A percentile compares a stretch with the other conserved stretches of the same genome.
Evolutionary conservation across 140 eudicot genomes (phyloP).

Genomic region (Stevia rebaudiana): DNA sequence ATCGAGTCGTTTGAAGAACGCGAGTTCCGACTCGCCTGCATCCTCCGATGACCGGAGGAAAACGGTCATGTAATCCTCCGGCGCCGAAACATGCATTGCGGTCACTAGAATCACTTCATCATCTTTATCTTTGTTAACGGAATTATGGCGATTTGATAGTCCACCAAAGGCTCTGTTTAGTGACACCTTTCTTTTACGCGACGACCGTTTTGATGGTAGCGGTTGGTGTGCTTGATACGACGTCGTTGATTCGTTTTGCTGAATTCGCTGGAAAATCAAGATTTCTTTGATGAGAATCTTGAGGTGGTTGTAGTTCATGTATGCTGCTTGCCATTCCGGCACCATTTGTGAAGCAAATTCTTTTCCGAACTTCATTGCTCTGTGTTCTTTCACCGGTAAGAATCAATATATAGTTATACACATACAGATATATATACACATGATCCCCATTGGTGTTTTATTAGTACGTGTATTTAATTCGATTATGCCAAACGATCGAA

Average conservation of each 20-base stretch:
- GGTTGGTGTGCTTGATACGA: conserved; percentile 25
- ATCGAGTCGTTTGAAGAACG: conserved; percentile 52
- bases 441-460: too few species aligned
- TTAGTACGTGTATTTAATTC: background rate
- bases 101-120: conserved; percentile 49
- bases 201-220: conserved; percentile 9
- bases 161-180: conserved; percentile 59
- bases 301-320: conserved; percentile 61
- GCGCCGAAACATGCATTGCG: conserved; percentile 31
- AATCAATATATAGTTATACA: background rate
- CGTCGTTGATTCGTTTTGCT: background rate
- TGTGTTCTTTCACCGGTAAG: background rate
- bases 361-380: conserved; percentile 60
- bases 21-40: conserved; percentile 51
- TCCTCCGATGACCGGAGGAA: conserved; percentile 52
- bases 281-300: conserved; percentile 48
- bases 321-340: conserved; percentile 77
- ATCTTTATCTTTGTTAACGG: conserved; percentile 28
- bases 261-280: conserved; percentile 19
- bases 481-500: conserved; percentile 19
- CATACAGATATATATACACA: too few species aligned
- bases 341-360: conserved; percentile 68
- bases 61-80: conserved; percentile 34
- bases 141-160: conserved; percentile 16
- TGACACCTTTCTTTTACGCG: conserved; percentile 27